Evolutionary conservation across 2,329 filamentous ascomycete genomes (phyloP).

Genomic region (Exophiala mesophila): DNA sequence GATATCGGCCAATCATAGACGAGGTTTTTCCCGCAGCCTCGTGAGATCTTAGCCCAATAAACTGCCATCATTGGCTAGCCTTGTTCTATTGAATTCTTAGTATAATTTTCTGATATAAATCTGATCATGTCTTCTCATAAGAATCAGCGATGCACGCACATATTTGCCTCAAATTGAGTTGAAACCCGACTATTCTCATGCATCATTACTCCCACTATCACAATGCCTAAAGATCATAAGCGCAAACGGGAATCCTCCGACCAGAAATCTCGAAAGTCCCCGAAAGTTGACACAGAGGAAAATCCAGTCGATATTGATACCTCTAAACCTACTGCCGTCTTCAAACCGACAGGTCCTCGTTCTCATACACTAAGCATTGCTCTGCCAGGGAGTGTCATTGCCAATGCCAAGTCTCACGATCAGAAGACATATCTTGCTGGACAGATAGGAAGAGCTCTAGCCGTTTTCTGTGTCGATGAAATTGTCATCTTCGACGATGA

Average conservation of each 20-base stretch:
- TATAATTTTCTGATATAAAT: no score
- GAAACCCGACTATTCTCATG: neutral
- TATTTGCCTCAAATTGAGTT: neutral
- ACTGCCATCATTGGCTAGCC: no score
- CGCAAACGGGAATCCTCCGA: conserved; percentile 15
- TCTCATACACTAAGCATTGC: conserved; percentile 73
- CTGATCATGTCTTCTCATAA: no score
- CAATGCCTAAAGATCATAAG: conserved; percentile 19
- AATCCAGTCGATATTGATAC: conserved; percentile 43
- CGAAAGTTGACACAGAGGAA: neutral
- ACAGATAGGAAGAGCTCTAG: conserved; percentile 72
- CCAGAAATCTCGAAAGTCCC: conserved; percentile 5
- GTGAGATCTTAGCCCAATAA: no score
- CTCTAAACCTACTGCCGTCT: conserved; percentile 65
- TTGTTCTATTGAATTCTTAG: no score
- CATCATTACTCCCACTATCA: no score
- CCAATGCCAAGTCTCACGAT: conserved; percentile 66
- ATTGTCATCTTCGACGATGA: conserved; percentile 75
- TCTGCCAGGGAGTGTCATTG: conserved; percentile 69
- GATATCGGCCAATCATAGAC: no score
- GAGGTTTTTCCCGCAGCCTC: no score
- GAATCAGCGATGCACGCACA: no score
- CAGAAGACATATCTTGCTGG: conserved; percentile 69
- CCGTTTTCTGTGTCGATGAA: conserved; percentile 81
- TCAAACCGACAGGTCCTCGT: conserved; percentile 60